Evolutionary conservation across 805 yeast species (phyloP).

Genomic region (Saccharomyces eubayanus): DNA sequence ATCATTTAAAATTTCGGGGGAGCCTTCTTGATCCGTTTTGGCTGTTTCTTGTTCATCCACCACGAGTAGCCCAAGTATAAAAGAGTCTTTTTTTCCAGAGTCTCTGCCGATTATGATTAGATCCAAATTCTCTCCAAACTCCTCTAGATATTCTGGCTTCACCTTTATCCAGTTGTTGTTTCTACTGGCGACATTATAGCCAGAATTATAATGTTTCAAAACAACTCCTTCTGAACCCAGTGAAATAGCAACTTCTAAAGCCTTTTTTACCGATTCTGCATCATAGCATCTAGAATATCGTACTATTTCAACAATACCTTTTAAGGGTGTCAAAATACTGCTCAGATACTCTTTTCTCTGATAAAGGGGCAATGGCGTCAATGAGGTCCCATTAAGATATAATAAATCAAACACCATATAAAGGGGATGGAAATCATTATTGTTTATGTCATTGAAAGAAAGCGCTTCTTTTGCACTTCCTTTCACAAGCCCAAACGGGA

Average conservation of each 20-base stretch:
- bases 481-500: constrained; percentile 79
- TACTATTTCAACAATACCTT: constrained; percentile 43
- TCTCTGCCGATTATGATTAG: constrained; percentile 70
- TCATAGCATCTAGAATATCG: constrained; percentile 34
- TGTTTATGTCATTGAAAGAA: constrained; percentile 34
- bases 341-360: constrained; percentile 48
- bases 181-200: constrained; percentile 54
- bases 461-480: constrained; percentile 54
- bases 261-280: constrained; percentile 45
- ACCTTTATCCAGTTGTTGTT: constrained; percentile 74
- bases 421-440: constrained; percentile 41
- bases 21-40: neutral
- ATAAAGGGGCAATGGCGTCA: constrained; percentile 46
- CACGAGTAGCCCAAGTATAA: constrained; percentile 62
- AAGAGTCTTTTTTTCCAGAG: constrained; percentile 60
- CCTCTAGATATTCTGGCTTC: constrained; percentile 83
- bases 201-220: constrained; percentile 52
- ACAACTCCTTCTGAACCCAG: constrained; percentile 75
- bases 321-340: constrained; percentile 35
- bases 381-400: constrained; percentile 54
- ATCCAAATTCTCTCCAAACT: constrained; percentile 82
- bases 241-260: constrained; percentile 51
- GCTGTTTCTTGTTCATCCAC: constrained; percentile 28
- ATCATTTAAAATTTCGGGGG: neutral
- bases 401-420: constrained; percentile 67